phyloP scores from a whole-genome alignment of 495 filamentous ascomycete genomes.

The Tetracladium marchalianum region DNA sequence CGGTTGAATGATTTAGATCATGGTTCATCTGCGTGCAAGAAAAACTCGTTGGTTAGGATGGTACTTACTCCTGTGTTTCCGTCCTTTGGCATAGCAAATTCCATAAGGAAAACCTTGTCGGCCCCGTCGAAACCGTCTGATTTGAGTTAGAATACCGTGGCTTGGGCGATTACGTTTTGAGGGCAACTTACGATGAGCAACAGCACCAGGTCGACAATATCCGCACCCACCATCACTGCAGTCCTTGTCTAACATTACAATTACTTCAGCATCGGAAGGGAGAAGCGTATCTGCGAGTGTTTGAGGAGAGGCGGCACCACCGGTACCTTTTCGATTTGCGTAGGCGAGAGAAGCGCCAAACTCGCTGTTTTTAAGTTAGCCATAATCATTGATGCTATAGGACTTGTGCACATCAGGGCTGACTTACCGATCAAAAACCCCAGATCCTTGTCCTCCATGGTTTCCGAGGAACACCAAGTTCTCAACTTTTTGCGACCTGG shows the following conservation, averaged over 20 bases:
- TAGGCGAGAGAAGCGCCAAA: constrained; percentile 60
- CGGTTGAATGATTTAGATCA: neutral
- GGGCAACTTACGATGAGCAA: constrained; percentile 47
- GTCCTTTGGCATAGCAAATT: constrained; percentile 57
- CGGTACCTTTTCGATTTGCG: constrained; percentile 37
- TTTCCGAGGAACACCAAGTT: constrained; percentile 61
- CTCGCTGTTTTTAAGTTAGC: constrained; percentile 21
- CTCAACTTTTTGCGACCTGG: constrained; percentile 32
- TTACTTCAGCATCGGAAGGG: constrained; percentile 48
- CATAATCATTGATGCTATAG: constrained; percentile 3
- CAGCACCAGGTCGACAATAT: constrained; percentile 41
- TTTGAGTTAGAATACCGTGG: neutral
- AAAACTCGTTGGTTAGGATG: constrained; percentile 35
- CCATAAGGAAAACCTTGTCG: constrained; percentile 53
- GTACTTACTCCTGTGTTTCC: constrained; percentile 32
- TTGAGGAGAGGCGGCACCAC: constrained; percentile 36
- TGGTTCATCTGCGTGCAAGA: neutral
- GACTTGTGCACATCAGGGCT: neutral
- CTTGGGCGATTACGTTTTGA: neutral
- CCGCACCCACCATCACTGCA: constrained; percentile 47
- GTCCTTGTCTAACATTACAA: constrained; percentile 45
- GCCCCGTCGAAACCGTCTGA: constrained; percentile 56
- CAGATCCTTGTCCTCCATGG: constrained; percentile 47
- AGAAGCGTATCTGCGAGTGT: constrained; percentile 39
- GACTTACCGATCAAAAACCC: constrained; percentile 45